These are phyloP conservation scores for Herpetomonas muscarum DNA, from an alignment of 208 protist genomes.

Conservation along the genomic window DNA sequence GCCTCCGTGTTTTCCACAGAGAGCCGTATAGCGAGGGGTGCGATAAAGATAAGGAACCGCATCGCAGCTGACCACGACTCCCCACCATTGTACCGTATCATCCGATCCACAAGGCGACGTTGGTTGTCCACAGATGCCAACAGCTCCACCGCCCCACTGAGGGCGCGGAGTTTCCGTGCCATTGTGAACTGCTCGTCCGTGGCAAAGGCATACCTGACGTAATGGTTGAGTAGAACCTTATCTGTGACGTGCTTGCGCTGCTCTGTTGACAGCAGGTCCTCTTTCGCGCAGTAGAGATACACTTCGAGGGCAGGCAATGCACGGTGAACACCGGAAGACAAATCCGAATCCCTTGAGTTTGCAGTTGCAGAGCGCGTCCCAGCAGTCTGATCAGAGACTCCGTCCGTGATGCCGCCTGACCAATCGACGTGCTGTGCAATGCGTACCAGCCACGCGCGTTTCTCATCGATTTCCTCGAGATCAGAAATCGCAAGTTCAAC, in stretches of 20 bases:
- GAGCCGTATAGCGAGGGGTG: conserved; percentile 21
- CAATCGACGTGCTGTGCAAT: no score
- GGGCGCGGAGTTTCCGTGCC: conserved; percentile 8
- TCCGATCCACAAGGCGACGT: conserved; percentile 22
- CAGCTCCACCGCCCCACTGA: background rate
- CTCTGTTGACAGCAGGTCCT: no score
- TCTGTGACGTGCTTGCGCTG: conserved; percentile 11
- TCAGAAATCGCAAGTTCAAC: no score
- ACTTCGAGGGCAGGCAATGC: background rate
- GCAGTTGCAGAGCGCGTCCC: no score
- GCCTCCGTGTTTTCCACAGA: conserved; percentile 17
- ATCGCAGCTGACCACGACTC: conserved; percentile 16
- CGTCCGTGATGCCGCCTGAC: no score
- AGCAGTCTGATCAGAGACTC: no score
- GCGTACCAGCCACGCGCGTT: no score
- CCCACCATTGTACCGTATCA: conserved; percentile 26
- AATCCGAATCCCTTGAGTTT: no score
- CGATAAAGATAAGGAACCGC: conserved; percentile 38
- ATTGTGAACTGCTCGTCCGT: background rate
- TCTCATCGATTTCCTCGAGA: no score
- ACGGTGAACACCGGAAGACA: background rate
- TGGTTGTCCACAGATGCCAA: conserved; percentile 12
- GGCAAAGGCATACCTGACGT: conserved; percentile 11
- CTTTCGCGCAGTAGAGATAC: background rate
- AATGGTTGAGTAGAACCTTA: conserved; percentile 11